phyloP scores from a whole-genome alignment of 495 filamentous ascomycete genomes.

The Glutinoglossum americanum region DNA sequence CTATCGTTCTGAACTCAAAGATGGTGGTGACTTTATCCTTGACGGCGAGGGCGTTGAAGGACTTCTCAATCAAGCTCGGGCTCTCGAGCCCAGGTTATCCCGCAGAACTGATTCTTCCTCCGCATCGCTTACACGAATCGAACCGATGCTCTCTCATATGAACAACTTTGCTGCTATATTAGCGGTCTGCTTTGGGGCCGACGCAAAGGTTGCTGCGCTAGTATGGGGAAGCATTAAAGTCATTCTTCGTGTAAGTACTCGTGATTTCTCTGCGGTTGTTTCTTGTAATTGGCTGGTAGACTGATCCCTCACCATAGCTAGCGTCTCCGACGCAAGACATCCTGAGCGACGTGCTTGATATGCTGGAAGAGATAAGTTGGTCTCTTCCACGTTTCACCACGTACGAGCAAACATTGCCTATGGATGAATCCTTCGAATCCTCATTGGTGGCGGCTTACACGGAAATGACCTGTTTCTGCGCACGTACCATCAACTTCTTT shows the following conservation, averaged over 20 bases:
- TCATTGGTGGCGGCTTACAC: slow-evolving; percentile 11
- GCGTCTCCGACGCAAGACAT: slow-evolving; percentile 7
- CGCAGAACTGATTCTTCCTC: not conserved
- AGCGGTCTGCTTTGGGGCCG: slow-evolving; percentile 10
- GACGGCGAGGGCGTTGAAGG: not conserved
- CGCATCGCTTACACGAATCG: not conserved
- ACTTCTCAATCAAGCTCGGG: not conserved
- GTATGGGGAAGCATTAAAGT: slow-evolving; percentile 13
- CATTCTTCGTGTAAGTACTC: slow-evolving; percentile 2
- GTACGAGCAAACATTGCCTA: slow-evolving; percentile 9
- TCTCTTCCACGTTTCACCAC: slow-evolving; percentile 8
- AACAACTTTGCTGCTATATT: slow-evolving; percentile 11
- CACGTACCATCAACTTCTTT: slow-evolving; percentile 12
- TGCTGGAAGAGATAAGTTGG: slow-evolving; percentile 12
- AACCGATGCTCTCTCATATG: not conserved
- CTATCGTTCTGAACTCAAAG: not conserved
- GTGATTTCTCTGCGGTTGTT: not conserved
- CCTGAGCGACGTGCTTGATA: slow-evolving; percentile 10
- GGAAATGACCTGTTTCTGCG: slow-evolving; percentile 13
- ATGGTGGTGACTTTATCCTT: not conserved
- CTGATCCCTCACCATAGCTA: not conserved
- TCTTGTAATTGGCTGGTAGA: not conserved
- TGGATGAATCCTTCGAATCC: slow-evolving; percentile 8
- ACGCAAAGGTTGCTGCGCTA: slow-evolving; percentile 9
- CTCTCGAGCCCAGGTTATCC: not conserved